Conservation (phyloP, 1,284 basidiomycete species). For the Rugosomyces carneus region DNA sequence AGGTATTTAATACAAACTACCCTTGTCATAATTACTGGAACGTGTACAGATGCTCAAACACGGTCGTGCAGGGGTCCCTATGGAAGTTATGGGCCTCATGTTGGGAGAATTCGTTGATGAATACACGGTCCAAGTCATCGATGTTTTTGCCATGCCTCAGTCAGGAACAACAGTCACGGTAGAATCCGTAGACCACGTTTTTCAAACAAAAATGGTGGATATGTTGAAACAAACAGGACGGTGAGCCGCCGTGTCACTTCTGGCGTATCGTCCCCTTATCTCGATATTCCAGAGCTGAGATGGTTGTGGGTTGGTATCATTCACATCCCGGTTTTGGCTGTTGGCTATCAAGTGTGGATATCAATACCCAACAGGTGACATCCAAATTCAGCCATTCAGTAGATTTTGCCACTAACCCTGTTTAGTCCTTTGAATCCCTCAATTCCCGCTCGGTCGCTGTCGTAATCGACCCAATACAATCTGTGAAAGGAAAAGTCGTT, state of each 20-base stretch:
- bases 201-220: slow-evolving; percentile 98
- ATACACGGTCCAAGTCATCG: slow-evolving; percentile 95
- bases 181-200: slow-evolving; percentile 98
- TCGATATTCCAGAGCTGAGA: slow-evolving; percentile 73
- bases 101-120: slow-evolving; percentile 99
- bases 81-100: slow-evolving; percentile 99
- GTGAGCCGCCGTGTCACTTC: slow-evolving; percentile 37
- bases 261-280: neutral
- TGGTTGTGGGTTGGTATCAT: slow-evolving; percentile 99
- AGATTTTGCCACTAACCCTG: slow-evolving; percentile 13
- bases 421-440: slow-evolving; percentile 93
- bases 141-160: slow-evolving; percentile 99
- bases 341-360: slow-evolving; percentile 98
- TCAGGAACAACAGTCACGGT: slow-evolving; percentile 98
- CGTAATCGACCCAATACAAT: slow-evolving; percentile 98
- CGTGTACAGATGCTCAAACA: slow-evolving; percentile 94
- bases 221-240: slow-evolving; percentile 99
- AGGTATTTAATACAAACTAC: slow-evolving; percentile 44
- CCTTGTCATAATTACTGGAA: neutral
- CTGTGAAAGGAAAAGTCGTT: slow-evolving; percentile 97
- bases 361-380: slow-evolving; percentile 97
- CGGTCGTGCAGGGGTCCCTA: slow-evolving; percentile 96
- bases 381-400: slow-evolving; percentile 1
- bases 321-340: slow-evolving; percentile 99
- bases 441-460: slow-evolving; percentile 95